Percentiles rank a stretch among this genome's conserved stretches.
phyloP scores from a whole-genome alignment of 805 yeast species.

The Pichia thaimueangensis region DNA sequence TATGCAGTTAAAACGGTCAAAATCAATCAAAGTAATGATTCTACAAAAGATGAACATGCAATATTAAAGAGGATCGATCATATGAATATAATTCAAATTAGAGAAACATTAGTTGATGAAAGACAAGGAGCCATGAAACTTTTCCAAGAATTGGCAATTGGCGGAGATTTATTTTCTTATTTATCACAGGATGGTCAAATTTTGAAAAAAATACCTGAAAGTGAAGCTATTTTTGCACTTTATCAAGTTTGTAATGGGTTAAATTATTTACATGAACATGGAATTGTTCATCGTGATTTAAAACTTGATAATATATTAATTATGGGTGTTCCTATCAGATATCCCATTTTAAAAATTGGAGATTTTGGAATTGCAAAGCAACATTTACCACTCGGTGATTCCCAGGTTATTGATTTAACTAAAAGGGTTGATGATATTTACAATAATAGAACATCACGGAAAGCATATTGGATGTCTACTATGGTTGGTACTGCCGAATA shows the following conservation, averaged over 20 bases:
- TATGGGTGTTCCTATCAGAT: slow-evolving; percentile 45
- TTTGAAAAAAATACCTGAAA: slow-evolving; percentile 40
- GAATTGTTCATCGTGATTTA: slow-evolving; percentile 60
- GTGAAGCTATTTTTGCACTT: slow-evolving; percentile 45
- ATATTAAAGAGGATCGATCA: slow-evolving; percentile 65
- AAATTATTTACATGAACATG: slow-evolving; percentile 44
- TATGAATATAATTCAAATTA: slow-evolving; percentile 83
- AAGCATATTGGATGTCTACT: slow-evolving; percentile 21
- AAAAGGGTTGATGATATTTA: not conserved
- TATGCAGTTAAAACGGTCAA: slow-evolving; percentile 45
- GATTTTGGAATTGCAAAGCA: slow-evolving; percentile 56
- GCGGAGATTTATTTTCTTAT: slow-evolving; percentile 92
- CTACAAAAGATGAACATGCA: slow-evolving; percentile 35
- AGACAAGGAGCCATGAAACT: slow-evolving; percentile 82
- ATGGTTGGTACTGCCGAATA: slow-evolving; percentile 53
- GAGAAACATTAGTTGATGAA: slow-evolving; percentile 62
- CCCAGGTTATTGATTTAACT: slow-evolving; percentile 3
- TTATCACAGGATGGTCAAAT: slow-evolving; percentile 57
- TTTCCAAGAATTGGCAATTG: slow-evolving; percentile 90
- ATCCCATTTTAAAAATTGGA: slow-evolving; percentile 50
- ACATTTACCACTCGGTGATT: slow-evolving; percentile 7
- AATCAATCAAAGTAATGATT: slow-evolving; percentile 21
- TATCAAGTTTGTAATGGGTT: slow-evolving; percentile 55
- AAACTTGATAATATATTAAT: slow-evolving; percentile 64
- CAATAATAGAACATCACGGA: not conserved